A percentile compares a stretch with the other conserved stretches of the same genome.
Evolutionary conservation across 2,329 filamentous ascomycete species (phyloP).

Genomic region (Penicillium capsulatum): DNA sequence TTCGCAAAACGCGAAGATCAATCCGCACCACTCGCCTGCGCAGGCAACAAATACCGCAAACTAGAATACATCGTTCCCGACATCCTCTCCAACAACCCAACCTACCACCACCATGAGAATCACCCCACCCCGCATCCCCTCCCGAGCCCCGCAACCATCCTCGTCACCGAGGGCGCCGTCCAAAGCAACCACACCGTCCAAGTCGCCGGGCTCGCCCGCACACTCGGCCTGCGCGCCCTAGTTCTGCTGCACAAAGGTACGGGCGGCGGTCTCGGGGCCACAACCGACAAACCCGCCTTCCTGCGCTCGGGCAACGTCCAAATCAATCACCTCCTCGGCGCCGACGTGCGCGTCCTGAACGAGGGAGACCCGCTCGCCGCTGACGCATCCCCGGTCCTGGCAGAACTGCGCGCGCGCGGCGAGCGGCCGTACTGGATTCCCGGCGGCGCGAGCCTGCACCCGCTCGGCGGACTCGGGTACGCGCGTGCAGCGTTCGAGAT

Average conservation of each 20-base stretch:
- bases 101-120: slow-evolving; percentile 16
- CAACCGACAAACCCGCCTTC: slow-evolving; percentile 19
- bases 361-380: slow-evolving; percentile 47
- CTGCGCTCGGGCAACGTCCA: slow-evolving; percentile 27
- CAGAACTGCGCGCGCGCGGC: slow-evolving; percentile 17
- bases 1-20: slow-evolving; percentile 37
- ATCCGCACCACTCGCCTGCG: slow-evolving; percentile 30
- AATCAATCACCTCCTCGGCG: slow-evolving; percentile 26
- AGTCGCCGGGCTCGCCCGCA: slow-evolving; percentile 28
- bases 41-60: slow-evolving; percentile 40
- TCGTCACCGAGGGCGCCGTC: slow-evolving; percentile 36
- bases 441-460: slow-evolving; percentile 33
- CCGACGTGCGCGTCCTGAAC: slow-evolving; percentile 52
- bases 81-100: slow-evolving; percentile 23
- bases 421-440: slow-evolving; percentile 35
- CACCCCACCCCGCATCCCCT: slow-evolving; percentile 8
- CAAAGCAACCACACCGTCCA: slow-evolving; percentile 39
- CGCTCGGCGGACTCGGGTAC: slow-evolving; percentile 33
- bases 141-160: slow-evolving; percentile 23
- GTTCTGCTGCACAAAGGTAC: slow-evolving; percentile 28
- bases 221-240: slow-evolving; percentile 25
- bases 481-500: slow-evolving; percentile 34
- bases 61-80: slow-evolving; percentile 37
- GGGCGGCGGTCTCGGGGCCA: slow-evolving; percentile 23
- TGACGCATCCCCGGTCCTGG: slow-evolving; percentile 21